Percentiles rank a stretch among this genome's conserved stretches.
Evolutionary conservation across 768 basidiomycete genomes (phyloP).

Genomic region (Strobilomyces confusus): DNA sequence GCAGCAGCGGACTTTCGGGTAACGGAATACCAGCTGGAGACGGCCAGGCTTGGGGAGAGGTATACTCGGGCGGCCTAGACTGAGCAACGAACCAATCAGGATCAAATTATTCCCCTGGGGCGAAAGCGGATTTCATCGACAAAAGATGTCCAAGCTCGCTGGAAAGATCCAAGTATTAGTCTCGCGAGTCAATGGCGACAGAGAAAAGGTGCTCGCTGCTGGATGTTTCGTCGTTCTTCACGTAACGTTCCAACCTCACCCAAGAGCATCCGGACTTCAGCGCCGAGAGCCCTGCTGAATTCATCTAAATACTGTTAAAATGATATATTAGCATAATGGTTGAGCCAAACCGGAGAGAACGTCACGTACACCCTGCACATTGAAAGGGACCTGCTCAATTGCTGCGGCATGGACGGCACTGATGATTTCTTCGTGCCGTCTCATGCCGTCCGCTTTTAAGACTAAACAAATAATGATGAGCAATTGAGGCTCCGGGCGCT

Average conservation of each 20-base stretch:
- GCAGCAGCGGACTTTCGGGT: conserved; percentile 39
- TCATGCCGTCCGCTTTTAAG: conserved; percentile 58
- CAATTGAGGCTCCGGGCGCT: too few species aligned
- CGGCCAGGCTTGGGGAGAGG: conserved; percentile 40
- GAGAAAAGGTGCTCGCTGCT: conserved; percentile 50
- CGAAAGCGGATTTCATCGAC: conserved; percentile 52
- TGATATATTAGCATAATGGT: not conserved
- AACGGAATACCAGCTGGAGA: conserved; percentile 31
- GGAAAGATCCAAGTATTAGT: not conserved
- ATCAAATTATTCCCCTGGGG: conserved; percentile 69
- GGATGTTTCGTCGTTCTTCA: conserved; percentile 65
- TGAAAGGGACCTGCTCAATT: conserved; percentile 68
- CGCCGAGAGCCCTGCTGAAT: conserved; percentile 62
- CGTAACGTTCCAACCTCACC: conserved; percentile 75
- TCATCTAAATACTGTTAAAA: conserved; percentile 68
- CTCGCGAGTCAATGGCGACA: not conserved
- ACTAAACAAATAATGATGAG: not conserved
- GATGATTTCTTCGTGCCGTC: conserved; percentile 59
- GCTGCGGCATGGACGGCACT: conserved; percentile 66
- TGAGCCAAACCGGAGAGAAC: not conserved
- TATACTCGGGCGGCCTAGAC: conserved; percentile 35
- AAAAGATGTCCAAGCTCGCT: conserved; percentile 75
- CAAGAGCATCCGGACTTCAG: conserved; percentile 72
- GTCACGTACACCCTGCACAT: conserved; percentile 64
- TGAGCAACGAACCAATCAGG: conserved; percentile 53